Evolutionary conservation across 345 rosid genomes (phyloP), one percentile per base, ranked within the genome.

Genomic region (Pelargonium nanum): DNA sequence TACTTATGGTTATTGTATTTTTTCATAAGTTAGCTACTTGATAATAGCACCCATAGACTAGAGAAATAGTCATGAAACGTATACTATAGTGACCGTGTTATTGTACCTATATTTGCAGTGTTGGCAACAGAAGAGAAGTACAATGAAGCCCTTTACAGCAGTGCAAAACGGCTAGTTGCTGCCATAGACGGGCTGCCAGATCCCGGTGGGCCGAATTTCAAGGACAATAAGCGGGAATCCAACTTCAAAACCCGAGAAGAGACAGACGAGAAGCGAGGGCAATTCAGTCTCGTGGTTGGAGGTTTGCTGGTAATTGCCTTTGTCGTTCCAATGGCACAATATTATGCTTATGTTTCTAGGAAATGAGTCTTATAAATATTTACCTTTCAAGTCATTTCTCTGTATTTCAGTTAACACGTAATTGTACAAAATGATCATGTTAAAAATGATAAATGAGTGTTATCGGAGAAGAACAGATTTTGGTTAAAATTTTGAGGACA

Each of bases 101-200:
- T 19, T 48, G 58, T 66, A 53, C 63, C 22, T 28, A 2, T 19
- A 28, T 34, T 65, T 79, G 75, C 87, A 92, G 99, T 93, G 25
- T 77, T 93, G 80, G 94, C 99, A 19, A 85, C 97, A 1, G 99
- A 93, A 6, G 99, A 93, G 45, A 89, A 87, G 80, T 93, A 89
- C 80, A 93, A 93, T 28, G 99, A 93, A 75, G 99, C 99, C 2
- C 58, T 83, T 60, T 78, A 75, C 51, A 85, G 81, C 77, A 87
- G 85, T 50, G 99, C 97, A 40, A 93, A 85, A 60, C 66, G 97
- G 68, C 75, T 93, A 68, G 96, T 83, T 24, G 91, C 97, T 19
- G 96, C 97, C 53, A 89, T 93, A 55, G 99, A 93, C 22, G 97
- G 97, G 21, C 87, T 85, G 21, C 99, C 99, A 1, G 99, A 93